phyloP scores from a whole-genome alignment of 257 asterid species.

The Solanum pinnatisectum region DNA sequence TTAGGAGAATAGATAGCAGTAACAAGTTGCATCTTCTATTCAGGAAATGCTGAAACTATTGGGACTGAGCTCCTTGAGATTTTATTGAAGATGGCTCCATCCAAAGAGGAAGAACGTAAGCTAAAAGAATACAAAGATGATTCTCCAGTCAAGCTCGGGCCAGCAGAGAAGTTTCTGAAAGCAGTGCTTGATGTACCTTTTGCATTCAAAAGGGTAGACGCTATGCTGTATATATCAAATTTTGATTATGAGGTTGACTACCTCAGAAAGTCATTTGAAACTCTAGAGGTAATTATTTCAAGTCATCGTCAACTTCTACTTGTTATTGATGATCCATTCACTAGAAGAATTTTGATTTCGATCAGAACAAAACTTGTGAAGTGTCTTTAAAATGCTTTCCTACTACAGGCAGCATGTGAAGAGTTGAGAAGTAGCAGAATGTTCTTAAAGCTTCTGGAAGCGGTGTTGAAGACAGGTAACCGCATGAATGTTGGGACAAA shows the following conservation, averaged over 20 bases:
- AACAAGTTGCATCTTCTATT: background rate
- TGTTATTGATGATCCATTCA: background rate
- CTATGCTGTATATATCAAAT: slow-evolving; percentile 15
- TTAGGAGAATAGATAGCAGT: background rate
- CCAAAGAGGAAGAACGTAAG: slow-evolving; percentile 18
- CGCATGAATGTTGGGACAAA: slow-evolving; percentile 29
- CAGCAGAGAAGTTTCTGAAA: slow-evolving; percentile 18
- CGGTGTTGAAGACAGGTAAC: slow-evolving; percentile 20
- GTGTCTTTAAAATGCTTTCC: background rate
- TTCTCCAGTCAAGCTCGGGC: slow-evolving; percentile 15
- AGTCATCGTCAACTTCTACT: background rate
- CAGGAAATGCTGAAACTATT: slow-evolving; percentile 16
- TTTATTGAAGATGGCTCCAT: slow-evolving; percentile 19
- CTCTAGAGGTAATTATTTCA: slow-evolving; percentile 9
- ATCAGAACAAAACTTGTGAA: background rate
- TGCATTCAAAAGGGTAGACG: slow-evolving; percentile 16
- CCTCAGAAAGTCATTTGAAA: slow-evolving; percentile 14
- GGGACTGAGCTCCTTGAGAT: slow-evolving; percentile 20
- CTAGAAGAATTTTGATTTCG: background rate
- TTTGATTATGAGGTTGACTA: slow-evolving; percentile 15
- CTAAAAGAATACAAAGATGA: slow-evolving; percentile 17
- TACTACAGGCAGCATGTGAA: slow-evolving; percentile 13
- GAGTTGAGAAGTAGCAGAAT: slow-evolving; percentile 19
- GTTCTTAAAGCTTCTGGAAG: slow-evolving; percentile 25
- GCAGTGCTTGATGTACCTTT: slow-evolving; percentile 16